phyloP scores from a whole-genome alignment of 345 rosid genomes.

The Carallia pectinifolia region DNA sequence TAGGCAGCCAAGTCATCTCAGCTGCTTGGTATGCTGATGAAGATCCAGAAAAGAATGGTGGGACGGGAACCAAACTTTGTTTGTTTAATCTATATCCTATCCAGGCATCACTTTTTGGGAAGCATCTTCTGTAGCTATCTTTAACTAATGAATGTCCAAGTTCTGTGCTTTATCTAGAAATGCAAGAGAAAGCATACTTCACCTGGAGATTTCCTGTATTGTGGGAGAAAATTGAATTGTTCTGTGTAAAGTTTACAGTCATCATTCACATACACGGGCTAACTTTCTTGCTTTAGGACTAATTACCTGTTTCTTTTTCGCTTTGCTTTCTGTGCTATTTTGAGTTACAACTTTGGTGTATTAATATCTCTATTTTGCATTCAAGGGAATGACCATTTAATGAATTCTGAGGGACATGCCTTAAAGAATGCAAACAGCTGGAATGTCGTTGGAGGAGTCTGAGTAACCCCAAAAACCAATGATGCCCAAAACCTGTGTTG shows the following conservation, averaged over 20 bases:
- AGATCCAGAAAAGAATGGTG: constrained; percentile 8
- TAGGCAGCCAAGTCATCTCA: constrained; percentile 13
- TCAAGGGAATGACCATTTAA: too few relatives aligned
- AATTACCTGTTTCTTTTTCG: too few relatives aligned
- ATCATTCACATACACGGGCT: constrained; percentile 19
- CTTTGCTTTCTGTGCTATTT: too few relatives aligned
- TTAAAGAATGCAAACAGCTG: too few relatives aligned
- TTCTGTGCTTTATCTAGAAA: constrained; percentile 23
- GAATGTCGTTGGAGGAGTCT: too few relatives aligned
- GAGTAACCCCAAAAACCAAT: too few relatives aligned
- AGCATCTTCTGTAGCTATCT: constrained; percentile 11
- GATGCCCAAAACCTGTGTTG: too few relatives aligned
- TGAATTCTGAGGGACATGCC: too few relatives aligned
- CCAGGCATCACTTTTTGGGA: constrained; percentile 1
- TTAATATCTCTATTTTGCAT: too few relatives aligned
- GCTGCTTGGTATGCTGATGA: constrained; percentile 9
- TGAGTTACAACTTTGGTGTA: too few relatives aligned
- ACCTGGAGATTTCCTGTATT: too few relatives aligned
- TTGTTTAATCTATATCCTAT: constrained; percentile 23
- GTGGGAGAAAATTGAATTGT: not conserved
- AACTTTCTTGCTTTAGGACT: not conserved
- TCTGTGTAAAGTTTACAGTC: constrained; percentile 21
- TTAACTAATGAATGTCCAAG: constrained; percentile 1
- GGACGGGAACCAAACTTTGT: constrained; percentile 9
- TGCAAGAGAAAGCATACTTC: not conserved